Evolutionary conservation across 345 rosid species (phyloP), one percentile per base, ranked within the genome.

Genomic region (Populus deltoides): DNA sequence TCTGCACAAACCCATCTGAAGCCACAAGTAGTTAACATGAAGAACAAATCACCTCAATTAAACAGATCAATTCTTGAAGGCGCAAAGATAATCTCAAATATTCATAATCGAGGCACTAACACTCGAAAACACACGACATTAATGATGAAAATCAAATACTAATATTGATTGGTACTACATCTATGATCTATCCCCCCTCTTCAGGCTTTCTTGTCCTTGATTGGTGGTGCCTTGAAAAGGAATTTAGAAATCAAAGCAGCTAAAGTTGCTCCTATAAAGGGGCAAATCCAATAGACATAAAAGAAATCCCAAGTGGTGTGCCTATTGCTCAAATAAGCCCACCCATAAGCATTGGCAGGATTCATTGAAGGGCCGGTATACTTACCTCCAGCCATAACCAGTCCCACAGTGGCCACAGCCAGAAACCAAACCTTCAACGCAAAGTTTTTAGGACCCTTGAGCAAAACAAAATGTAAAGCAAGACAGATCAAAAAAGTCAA

Each of bases 311-410:
- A 77, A 27, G 75, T 72, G 38, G 78, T 73, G 25, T 77, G 81
- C 81, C 81, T 73, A 25, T 77, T 77, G 41, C 74, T 57, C 35
- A 77, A 47, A 62, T 67, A 77, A 0, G 81, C 84, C 84, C 84
- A 81, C 27, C 84, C 84, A 69, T 68, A 77, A 1, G 76, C 83
- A 68, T 81, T 76, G 1, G 83, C 83, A 3, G 83, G 83, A 41
- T 81, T 81, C 80, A 81, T 36, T 4, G 83, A 72, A 31, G 83
- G 83, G 31, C 83, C 80, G 0, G 80, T 72, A 6, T 76, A 81
- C 31, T 67, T 77, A 3, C 51, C 68, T 20, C 83, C 83, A 1
- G 70, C 29, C 9, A 39, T 18, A 4, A 72, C 69, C 77, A 81
- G 68, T 22, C 77, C 75, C 1, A 68, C 39, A 0, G 66, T 77